Percentiles rank a stretch among this genome's conserved stretches.
phyloP scores from a whole-genome alignment of 2,329 filamentous ascomycete species.

The Fusarium hostae region DNA sequence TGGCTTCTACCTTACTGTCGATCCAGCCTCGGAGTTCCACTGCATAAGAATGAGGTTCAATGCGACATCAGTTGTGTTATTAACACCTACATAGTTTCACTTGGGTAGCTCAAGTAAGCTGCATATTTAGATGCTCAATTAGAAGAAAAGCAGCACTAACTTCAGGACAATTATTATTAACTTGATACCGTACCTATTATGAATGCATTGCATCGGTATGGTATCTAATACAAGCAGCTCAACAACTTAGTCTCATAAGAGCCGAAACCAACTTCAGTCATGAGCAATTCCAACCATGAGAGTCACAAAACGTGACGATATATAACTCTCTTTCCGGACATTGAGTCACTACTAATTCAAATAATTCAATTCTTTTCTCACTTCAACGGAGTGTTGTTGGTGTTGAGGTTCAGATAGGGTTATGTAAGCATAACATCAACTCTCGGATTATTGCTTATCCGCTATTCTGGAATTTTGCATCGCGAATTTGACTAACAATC shows the following conservation, averaged over 20 bases:
- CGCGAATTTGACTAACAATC: conserved; percentile 34
- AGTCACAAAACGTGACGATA: background rate
- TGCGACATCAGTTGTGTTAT: background rate
- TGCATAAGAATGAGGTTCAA: background rate
- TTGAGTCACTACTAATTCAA: background rate
- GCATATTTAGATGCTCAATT: background rate
- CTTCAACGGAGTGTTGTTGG: background rate
- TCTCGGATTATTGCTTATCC: conserved; percentile 40
- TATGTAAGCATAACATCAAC: conserved; percentile 33
- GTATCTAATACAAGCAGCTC: background rate
- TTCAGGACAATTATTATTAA: background rate
- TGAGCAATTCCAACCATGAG: background rate
- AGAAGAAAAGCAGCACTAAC: background rate
- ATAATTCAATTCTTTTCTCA: background rate
- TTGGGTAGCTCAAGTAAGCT: background rate
- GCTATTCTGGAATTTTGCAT: conserved; percentile 42
- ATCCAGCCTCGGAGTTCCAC: background rate
- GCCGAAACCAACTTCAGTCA: background rate
- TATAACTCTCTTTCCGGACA: no score
- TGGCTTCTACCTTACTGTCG: background rate
- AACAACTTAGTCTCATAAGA: background rate
- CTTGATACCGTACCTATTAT: background rate
- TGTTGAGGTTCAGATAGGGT: background rate
- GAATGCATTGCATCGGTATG: background rate
- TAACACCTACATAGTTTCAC: background rate